Conservation (phyloP, 768 basidiomycete species). For the Pulveroboletus ravenelii region DNA sequence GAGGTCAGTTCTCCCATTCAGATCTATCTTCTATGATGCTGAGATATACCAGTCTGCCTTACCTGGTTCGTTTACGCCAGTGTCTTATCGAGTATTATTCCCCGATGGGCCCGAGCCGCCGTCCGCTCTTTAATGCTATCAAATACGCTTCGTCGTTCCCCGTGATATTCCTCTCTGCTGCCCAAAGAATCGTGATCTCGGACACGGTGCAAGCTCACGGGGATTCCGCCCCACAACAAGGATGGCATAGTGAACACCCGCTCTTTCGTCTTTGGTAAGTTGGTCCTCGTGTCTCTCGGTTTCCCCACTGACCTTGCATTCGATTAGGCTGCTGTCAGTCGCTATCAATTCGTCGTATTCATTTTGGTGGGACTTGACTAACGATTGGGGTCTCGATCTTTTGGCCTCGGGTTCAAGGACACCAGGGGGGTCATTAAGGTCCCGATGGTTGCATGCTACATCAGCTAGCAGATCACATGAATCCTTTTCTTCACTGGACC, state of each 20-base stretch:
- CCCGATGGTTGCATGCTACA: conserved; percentile 36
- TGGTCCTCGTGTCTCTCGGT: background rate
- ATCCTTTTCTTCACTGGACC: background rate
- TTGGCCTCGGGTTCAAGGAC: conserved; percentile 39
- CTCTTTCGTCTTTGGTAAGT: conserved; percentile 83
- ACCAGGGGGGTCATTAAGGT: conserved; percentile 33
- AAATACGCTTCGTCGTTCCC: conserved; percentile 98
- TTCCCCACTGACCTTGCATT: conserved; percentile 2
- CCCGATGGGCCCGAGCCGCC: conserved; percentile 56
- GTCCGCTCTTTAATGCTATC: conserved; percentile 83
- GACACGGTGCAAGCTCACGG: conserved; percentile 53
- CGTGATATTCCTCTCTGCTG: conserved; percentile 90
- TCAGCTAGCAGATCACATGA: conserved; percentile 17
- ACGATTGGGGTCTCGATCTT: conserved; percentile 93
- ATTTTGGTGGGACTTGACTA: conserved; percentile 98
- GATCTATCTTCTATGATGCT: background rate
- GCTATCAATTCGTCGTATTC: conserved; percentile 88
- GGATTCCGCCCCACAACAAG: conserved; percentile 36
- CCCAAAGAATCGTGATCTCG: conserved; percentile 68
- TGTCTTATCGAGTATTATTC: conserved; percentile 80
- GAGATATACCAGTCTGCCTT: conserved; percentile 58
- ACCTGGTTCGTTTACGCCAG: conserved; percentile 89
- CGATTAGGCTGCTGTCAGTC: conserved; percentile 72
- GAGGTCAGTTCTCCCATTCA: conserved; percentile 51
- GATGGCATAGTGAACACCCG: conserved; percentile 72